A percentile compares a stretch with the other conserved stretches of the same genome.
These are phyloP conservation scores for Vaucheria bursata DNA, from an alignment of 352 stramenopile genomes.

Conservation along the genomic window DNA sequence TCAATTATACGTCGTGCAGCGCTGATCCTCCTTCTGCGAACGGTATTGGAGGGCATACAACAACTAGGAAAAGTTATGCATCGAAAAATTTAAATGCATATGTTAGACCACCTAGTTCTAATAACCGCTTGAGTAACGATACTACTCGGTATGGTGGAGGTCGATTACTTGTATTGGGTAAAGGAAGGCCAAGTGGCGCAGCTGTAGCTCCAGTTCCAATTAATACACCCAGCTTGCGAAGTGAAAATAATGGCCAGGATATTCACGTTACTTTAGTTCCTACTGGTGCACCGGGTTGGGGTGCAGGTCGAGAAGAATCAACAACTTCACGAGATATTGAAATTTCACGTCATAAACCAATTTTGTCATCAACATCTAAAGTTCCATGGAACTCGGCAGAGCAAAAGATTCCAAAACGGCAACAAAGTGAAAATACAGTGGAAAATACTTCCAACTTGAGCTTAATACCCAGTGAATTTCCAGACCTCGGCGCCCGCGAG, in stretches of 20 bases:
- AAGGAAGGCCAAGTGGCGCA: conserved; percentile 11
- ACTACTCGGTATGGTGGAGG: conserved; percentile 28
- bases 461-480: background rate
- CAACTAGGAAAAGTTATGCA: conserved; percentile 30
- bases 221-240: conserved; percentile 34
- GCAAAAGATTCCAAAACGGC: too few relatives aligned
- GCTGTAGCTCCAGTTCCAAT: conserved; percentile 27
- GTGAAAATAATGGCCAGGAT: conserved; percentile 45
- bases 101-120: conserved; percentile 22
- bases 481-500: background rate
- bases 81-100: conserved; percentile 47
- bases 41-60: background rate
- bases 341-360: background rate
- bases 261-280: conserved; percentile 42
- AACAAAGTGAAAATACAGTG: background rate
- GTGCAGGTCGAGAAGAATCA: background rate
- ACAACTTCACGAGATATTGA: background rate
- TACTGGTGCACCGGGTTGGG: conserved; percentile 33
- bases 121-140: conserved; percentile 15
- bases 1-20: background rate
- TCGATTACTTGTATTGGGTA: conserved; percentile 38
- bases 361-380: background rate
- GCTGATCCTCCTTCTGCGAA: background rate
- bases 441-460: background rate
- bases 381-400: too few relatives aligned